Conservation (phyloP, 305 asterid species). For the Caryopteris hybrid region DNA sequence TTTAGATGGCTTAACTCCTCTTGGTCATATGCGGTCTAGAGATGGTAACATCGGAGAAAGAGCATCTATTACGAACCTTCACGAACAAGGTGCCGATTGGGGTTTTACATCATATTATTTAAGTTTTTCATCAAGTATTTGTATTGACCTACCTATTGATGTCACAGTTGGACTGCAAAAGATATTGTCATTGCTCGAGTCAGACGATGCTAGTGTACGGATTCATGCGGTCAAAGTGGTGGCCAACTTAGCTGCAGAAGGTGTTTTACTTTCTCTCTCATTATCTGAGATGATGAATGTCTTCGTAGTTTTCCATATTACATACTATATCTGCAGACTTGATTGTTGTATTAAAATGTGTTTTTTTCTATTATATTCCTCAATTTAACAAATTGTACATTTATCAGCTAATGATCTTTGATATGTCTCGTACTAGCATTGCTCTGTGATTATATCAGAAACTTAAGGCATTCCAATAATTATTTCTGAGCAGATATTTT, state of each 20-base stretch:
- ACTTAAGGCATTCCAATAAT: not conserved
- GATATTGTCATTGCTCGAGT: constrained; percentile 88
- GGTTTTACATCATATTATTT: constrained; percentile 13
- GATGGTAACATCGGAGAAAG: constrained; percentile 65
- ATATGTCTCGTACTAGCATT: not conserved
- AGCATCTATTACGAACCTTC: constrained; percentile 80
- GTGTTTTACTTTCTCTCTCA: constrained; percentile 37
- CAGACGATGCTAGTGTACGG: constrained; percentile 86
- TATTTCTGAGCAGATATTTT: not conserved
- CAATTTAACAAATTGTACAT: too few relatives aligned
- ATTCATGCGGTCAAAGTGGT: constrained; percentile 99
- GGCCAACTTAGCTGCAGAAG: constrained; percentile 99
- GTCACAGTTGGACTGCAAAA: constrained; percentile 91
- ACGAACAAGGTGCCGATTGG: constrained; percentile 78
- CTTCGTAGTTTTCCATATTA: not conserved
- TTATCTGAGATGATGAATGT: not conserved
- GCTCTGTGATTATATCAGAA: not conserved
- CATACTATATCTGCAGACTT: not conserved
- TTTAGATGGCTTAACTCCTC: constrained; percentile 55
- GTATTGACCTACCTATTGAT: constrained; percentile 18
- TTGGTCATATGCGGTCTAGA: constrained; percentile 53
- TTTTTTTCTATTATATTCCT: too few relatives aligned
- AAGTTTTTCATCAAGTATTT: constrained; percentile 2
- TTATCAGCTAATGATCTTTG: not conserved
- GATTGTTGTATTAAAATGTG: not conserved